phyloP scores from a whole-genome alignment of 345 rosid genomes.

The Citrus glauca region DNA sequence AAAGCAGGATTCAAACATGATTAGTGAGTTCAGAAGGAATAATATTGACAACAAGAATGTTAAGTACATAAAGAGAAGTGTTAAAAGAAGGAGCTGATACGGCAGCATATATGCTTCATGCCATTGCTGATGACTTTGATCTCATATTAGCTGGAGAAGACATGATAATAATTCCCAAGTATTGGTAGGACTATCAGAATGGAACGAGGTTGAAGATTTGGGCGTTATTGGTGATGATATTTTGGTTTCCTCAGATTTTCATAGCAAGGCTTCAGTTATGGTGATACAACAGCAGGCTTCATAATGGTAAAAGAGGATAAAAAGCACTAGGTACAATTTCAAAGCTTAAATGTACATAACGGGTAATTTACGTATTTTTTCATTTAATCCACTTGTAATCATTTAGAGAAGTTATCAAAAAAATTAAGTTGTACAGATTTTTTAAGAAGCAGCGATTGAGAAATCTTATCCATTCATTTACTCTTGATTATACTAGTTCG shows the following conservation, averaged over 20 bases:
- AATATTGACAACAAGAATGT: neutral
- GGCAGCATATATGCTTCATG: slow-evolving; percentile 7
- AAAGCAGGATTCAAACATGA: slow-evolving; percentile 18
- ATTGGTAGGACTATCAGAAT: slow-evolving; percentile 32
- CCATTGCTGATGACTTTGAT: slow-evolving; percentile 26
- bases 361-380: neutral
- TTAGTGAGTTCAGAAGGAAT: slow-evolving; percentile 25
- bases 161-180: slow-evolving; percentile 23
- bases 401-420: neutral
- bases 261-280: slow-evolving; percentile 30
- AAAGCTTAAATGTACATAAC: neutral
- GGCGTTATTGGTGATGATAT: slow-evolving; percentile 43
- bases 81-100: slow-evolving; percentile 22
- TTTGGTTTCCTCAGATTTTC: slow-evolving; percentile 31
- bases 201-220: slow-evolving; percentile 36
- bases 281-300: slow-evolving; percentile 37
- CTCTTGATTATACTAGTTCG: accelerated
- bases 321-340: neutral
- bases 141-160: slow-evolving; percentile 44
- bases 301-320: neutral
- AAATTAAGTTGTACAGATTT: too few relatives aligned
- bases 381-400: neutral
- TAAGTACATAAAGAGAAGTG: slow-evolving; percentile 19
- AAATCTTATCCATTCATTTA: too few relatives aligned
- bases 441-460: too few relatives aligned